Percentiles rank a stretch among this genome's conserved stretches.
Conservation (phyloP, 192 early-diverging fungal genomes). For the Funneliformis mosseae region DNA sequence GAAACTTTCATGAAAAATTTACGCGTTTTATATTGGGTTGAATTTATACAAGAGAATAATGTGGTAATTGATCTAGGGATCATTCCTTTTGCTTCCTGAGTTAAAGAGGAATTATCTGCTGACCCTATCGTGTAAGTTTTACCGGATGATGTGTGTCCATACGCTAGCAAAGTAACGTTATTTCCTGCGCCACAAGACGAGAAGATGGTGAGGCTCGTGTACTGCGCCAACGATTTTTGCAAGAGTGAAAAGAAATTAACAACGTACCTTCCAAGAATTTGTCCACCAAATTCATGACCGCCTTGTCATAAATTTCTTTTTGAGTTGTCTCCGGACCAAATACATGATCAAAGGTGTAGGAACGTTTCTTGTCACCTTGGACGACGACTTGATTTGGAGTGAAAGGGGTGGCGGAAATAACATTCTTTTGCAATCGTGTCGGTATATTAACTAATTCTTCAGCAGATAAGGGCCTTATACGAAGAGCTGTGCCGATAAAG, state of each 20-base stretch:
- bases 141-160: conserved; percentile 90
- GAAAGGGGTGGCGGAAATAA: neutral
- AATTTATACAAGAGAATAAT: conserved; percentile 56
- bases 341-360: conserved; percentile 68
- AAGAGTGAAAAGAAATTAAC: neutral
- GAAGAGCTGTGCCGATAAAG: neutral
- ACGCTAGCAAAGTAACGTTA: conserved; percentile 92
- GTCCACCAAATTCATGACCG: conserved; percentile 48
- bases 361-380: conserved; percentile 26
- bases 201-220: too few species aligned
- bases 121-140: conserved; percentile 98
- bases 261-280: conserved; percentile 50
- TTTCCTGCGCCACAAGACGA: conserved; percentile 58
- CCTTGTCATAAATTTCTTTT: conserved; percentile 56
- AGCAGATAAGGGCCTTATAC: neutral
- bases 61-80: conserved; percentile 72
- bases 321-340: conserved; percentile 65
- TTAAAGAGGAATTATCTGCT: conserved; percentile 39
- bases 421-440: neutral
- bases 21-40: conserved; percentile 36
- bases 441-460: neutral
- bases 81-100: conserved; percentile 55
- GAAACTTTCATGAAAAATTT: conserved; percentile 68
- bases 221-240: neutral
- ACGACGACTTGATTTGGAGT: conserved; percentile 4